Evolutionary conservation across 1,284 basidiomycete species (phyloP).

Genomic region (Fomitopsis pinicola): DNA sequence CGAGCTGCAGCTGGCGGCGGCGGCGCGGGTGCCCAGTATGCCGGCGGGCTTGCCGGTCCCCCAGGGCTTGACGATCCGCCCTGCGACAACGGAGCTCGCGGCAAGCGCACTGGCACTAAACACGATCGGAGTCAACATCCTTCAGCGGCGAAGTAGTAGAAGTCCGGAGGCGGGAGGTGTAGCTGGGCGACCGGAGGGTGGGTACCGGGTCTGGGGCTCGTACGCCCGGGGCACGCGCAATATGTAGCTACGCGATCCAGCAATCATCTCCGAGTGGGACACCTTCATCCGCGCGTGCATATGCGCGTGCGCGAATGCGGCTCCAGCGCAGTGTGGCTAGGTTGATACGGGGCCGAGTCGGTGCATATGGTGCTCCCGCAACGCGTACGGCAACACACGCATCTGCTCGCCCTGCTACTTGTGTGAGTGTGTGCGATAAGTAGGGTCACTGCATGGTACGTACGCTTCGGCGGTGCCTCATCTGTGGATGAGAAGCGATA

Average conservation of each 20-base stretch:
- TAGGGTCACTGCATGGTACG: not conserved
- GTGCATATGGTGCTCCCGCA: not conserved
- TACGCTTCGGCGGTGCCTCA: conserved; percentile 1
- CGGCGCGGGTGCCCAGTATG: not conserved
- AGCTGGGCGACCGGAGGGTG: not conserved
- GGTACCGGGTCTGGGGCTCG: not conserved
- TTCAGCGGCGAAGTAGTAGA: not conserved
- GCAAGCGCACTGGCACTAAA: conserved; percentile 15
- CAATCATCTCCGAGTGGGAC: not conserved
- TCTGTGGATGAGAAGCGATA: not conserved
- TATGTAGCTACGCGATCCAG: not conserved
- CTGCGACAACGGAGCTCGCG: conserved; percentile 13
- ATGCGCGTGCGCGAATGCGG: not conserved
- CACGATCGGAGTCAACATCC: conserved; percentile 1
- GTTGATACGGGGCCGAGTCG: not conserved
- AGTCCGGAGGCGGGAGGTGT: not conserved
- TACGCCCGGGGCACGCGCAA: not conserved
- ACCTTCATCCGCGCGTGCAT: not conserved
- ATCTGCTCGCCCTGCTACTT: not conserved
- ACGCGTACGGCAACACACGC: not conserved
- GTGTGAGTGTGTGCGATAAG: not conserved
- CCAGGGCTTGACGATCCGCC: conserved; percentile 10
- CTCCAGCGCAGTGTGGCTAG: not conserved
- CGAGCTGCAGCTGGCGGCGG: conserved; percentile 29
- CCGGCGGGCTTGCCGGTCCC: conserved; percentile 12